Conservation (phyloP, 1,284 basidiomycete species). For the Exobasidium rhododendri region DNA sequence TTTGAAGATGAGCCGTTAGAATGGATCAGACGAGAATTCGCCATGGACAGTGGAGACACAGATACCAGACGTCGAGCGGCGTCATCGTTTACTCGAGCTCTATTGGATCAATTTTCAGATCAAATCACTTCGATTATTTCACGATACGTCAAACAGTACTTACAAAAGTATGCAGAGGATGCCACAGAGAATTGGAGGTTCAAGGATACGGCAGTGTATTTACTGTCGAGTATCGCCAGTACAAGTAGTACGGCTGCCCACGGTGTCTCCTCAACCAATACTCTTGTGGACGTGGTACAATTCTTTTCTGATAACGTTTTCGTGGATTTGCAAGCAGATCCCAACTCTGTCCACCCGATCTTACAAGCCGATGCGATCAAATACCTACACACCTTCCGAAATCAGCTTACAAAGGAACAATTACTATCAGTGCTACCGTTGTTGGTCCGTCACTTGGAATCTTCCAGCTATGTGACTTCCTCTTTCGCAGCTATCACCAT, state of each 20-base stretch:
- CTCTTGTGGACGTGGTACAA: slow-evolving; percentile 85
- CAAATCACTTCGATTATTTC: slow-evolving; percentile 82
- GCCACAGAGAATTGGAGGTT: slow-evolving; percentile 77
- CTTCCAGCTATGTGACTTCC: slow-evolving; percentile 56
- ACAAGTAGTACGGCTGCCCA: slow-evolving; percentile 68
- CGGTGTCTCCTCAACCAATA: slow-evolving; percentile 67
- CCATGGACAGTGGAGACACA: slow-evolving; percentile 57
- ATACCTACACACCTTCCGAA: slow-evolving; percentile 72
- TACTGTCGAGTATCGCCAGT: slow-evolving; percentile 85
- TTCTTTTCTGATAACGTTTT: slow-evolving; percentile 93
- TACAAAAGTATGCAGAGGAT: slow-evolving; percentile 64
- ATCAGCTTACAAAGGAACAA: slow-evolving; percentile 92
- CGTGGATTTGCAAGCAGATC: slow-evolving; percentile 72
- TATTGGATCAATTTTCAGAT: slow-evolving; percentile 74
- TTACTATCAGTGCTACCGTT: slow-evolving; percentile 84
- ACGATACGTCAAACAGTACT: slow-evolving; percentile 73
- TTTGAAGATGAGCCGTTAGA: slow-evolving; percentile 97
- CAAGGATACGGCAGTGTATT: slow-evolving; percentile 93
- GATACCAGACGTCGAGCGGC: slow-evolving; percentile 86
- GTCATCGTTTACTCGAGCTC: slow-evolving; percentile 82
- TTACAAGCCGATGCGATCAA: slow-evolving; percentile 89
- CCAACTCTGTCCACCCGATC: slow-evolving; percentile 71
- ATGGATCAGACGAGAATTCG: slow-evolving; percentile 85
- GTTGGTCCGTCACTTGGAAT: slow-evolving; percentile 73
- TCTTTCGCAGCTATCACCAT: slow-evolving; percentile 58